phyloP scores from a whole-genome alignment of 2,329 filamentous ascomycete species.

The Alternaria sp. region DNA sequence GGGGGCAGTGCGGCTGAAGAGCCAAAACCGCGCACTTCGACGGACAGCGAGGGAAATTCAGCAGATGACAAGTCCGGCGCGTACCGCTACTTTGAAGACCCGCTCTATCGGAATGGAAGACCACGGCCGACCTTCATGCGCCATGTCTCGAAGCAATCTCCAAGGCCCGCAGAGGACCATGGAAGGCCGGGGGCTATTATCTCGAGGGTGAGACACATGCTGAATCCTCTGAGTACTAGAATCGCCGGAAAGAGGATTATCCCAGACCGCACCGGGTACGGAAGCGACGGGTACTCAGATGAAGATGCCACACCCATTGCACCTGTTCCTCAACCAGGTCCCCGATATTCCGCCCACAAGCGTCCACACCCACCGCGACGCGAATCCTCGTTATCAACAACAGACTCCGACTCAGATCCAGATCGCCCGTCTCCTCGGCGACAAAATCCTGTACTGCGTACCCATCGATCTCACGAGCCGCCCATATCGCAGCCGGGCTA shows the following conservation, averaged over 20 bases:
- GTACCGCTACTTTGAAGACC: conserved; percentile 58
- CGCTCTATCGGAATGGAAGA: conserved; percentile 55
- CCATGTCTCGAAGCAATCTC: conserved; percentile 42
- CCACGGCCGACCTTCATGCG: conserved; percentile 53
- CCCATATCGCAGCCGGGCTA: conserved; percentile 48
- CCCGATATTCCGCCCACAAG: conserved; percentile 36
- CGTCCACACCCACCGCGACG: conserved; percentile 41
- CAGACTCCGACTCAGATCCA: conserved; percentile 40
- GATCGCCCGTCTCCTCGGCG: conserved; percentile 33
- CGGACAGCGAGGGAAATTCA: conserved; percentile 46
- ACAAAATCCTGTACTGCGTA: conserved; percentile 44
- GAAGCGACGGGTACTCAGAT: conserved; percentile 38
- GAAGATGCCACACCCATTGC: conserved; percentile 40
- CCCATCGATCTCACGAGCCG: conserved; percentile 52
- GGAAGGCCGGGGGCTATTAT: conserved; percentile 28
- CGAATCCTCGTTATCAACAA: conserved; percentile 42
- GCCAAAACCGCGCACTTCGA: conserved; percentile 35
- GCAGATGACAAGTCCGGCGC: conserved; percentile 53
- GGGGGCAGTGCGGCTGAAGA: conserved; percentile 30
- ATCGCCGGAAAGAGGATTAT: conserved; percentile 31
- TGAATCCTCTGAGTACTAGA: conserved; percentile 38
- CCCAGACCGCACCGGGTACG: conserved; percentile 27
- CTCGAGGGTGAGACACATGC: conserved; percentile 43
- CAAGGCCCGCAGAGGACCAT: conserved; percentile 36
- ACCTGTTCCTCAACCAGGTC: conserved; percentile 22